Evolutionary conservation across 257 asterid species (phyloP).

Genomic region (Solanum habrochaites): DNA sequence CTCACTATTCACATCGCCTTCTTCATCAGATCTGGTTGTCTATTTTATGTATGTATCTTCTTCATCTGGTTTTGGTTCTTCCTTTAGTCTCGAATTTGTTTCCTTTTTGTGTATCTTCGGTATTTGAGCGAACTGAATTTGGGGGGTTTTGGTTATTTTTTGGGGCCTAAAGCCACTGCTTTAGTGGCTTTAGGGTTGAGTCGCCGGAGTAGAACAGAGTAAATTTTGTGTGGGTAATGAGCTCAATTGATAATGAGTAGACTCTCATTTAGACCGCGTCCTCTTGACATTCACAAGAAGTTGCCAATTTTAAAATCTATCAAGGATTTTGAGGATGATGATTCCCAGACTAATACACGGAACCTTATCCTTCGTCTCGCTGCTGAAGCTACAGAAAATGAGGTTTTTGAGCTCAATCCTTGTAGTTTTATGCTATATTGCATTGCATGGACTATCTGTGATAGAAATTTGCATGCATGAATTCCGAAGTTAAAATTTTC

Average conservation of each 20-base stretch:
- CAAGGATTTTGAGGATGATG: conserved; percentile 97
- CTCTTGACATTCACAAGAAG: conserved; percentile 93
- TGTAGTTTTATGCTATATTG: neutral
- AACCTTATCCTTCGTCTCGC: conserved; percentile 76
- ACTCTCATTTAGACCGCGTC: conserved; percentile 97
- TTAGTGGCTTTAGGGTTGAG: neutral
- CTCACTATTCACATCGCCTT: neutral
- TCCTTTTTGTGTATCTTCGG: neutral
- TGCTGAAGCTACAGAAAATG: conserved; percentile 46
- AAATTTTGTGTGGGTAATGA: conserved; percentile 10
- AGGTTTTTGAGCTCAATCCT: neutral
- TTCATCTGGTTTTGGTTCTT: neutral
- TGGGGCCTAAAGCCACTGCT: neutral
- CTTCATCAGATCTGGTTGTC: neutral
- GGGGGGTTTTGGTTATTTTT: neutral
- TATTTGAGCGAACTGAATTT: neutral
- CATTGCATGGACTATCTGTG: neutral
- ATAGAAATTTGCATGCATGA: neutral
- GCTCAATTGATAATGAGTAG: conserved; percentile 82
- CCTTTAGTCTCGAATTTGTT: neutral
- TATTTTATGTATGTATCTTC: neutral
- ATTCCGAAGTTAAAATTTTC: neutral
- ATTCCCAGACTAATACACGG: conserved; percentile 69
- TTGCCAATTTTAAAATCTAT: conserved; percentile 84
- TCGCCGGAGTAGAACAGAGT: conserved; percentile 1